Evolutionary conservation across 352 stramenopile species (phyloP), one percentile per base, ranked within the genome.

Genomic region (Globisporangium recalcitrans): DNA sequence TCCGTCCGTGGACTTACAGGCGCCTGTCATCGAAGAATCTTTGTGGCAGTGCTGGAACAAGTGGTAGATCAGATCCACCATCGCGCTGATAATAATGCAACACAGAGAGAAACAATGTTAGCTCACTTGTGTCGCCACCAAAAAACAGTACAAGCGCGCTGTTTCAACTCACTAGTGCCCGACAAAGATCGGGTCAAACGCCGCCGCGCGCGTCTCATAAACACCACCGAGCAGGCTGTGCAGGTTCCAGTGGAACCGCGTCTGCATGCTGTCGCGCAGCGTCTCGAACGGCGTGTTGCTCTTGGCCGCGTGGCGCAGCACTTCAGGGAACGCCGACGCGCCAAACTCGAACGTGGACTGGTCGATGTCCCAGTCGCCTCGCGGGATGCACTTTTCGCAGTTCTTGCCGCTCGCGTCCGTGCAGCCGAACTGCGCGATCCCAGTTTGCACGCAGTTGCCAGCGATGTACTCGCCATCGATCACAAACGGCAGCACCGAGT

Each of bases 341-440:
- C 79, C 79, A 21, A 90, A 82, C 48, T 90, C 81, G 53, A 87
- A 76, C 47, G 81, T 84, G 19, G 81, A 87, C 36, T 75, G 60
- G 21, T 78, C 69, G 46, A 90, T 77, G 54, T 73, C 63, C 81
- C 81, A 90, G 48, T 90, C 79, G 24, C 81, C 81, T 38, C 81
- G 77, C 0, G 79, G 77, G 19, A 90, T 68, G 53, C 81, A 90
- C 14, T 77, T 68, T 62, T 90, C 81, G 34, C 81, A 88, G 29
- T 69, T 74, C n/a, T 26, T 24, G 6, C 63, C 54, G 32, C 24
- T 73, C 24, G 47, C 14, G 16, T 73, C 64, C 1, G 77, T 74
- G 51, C 79, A 88, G 0, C 77, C 79, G 14, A 71, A 68, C 3
- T 59, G 71, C 1, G 77, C 72, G 21, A 88, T 68, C 26, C 75